Percentiles rank a stretch among this genome's conserved stretches.
Conservation (phyloP, 2,329 filamentous ascomycete species). For the Scytalidium lignicola region DNA sequence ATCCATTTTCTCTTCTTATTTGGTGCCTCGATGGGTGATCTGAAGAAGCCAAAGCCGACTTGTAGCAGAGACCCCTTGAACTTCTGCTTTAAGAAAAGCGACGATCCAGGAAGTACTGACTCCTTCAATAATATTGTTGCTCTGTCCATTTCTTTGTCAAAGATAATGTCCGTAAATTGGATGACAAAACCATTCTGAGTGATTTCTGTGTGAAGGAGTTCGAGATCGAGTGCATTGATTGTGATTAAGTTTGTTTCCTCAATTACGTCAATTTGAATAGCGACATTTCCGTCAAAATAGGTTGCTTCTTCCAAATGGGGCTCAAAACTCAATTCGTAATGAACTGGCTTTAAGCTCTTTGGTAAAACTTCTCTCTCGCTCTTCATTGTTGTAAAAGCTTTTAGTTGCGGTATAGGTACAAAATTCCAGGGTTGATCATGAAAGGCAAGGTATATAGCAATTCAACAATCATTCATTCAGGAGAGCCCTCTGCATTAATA, state of each 20-base stretch:
- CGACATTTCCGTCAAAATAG: slow-evolving; percentile 4
- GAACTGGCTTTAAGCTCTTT: slow-evolving; percentile 2
- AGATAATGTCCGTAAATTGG: not conserved
- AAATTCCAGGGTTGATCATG: too few species aligned
- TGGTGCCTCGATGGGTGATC: slow-evolving; percentile 27
- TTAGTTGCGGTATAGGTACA: too few species aligned
- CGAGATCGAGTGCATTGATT: slow-evolving; percentile 4
- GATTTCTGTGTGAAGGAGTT: slow-evolving; percentile 2
- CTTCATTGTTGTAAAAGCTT: slow-evolving; percentile 9
- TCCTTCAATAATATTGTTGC: not conserved
- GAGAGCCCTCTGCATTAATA: too few species aligned
- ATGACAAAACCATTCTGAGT: not conserved
- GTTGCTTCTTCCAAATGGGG: slow-evolving; percentile 6
- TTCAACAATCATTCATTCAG: too few species aligned
- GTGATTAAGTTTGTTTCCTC: slow-evolving; percentile 4
- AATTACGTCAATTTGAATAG: slow-evolving; percentile 1
- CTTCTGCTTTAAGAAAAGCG: slow-evolving; percentile 1
- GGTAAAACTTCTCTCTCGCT: slow-evolving; percentile 7
- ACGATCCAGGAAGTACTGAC: not conserved
- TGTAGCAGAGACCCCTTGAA: slow-evolving; percentile 8
- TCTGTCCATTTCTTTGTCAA: not conserved
- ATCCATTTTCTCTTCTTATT: slow-evolving; percentile 58
- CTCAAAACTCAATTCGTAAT: slow-evolving; percentile 7
- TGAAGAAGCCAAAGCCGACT: slow-evolving; percentile 1
- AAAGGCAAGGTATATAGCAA: too few species aligned